phyloP scores from a whole-genome alignment of 805 yeast genomes.

The Candida broadrunensis region DNA sequence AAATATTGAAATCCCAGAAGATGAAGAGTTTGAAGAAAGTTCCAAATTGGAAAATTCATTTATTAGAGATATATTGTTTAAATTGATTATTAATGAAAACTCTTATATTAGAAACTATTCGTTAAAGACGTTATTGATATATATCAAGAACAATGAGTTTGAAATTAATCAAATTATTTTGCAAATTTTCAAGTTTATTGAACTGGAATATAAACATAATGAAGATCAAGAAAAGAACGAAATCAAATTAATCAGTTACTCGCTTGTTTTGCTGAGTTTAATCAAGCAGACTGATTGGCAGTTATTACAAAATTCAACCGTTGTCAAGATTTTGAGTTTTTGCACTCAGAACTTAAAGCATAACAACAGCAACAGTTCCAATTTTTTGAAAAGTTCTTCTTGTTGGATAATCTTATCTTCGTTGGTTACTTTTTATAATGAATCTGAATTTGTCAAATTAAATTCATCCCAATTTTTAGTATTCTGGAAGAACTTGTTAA shows the following conservation, averaged over 20 bases:
- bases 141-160: conserved; percentile 25
- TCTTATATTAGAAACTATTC: conserved; percentile 35
- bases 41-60: conserved; percentile 17
- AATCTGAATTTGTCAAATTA: conserved; percentile 40
- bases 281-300: conserved; percentile 34
- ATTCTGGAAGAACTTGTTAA: conserved; percentile 43
- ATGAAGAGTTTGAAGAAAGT: conserved; percentile 18
- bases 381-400: conserved; percentile 23
- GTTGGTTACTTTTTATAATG: conserved; percentile 36
- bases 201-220: conserved; percentile 21
- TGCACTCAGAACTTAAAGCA: conserved; percentile 45
- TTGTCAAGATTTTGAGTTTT: conserved; percentile 41
- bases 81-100: conserved; percentile 29
- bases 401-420: conserved; percentile 44
- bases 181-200: conserved; percentile 26
- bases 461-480: conserved; percentile 43
- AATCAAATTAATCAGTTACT: conserved; percentile 27
- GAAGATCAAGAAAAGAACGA: conserved; percentile 2
- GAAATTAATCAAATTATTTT: conserved; percentile 35
- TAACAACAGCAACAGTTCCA: conserved; percentile 19
- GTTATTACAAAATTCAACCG: conserved; percentile 35
- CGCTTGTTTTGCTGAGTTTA: conserved; percentile 34
- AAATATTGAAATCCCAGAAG: conserved; percentile 5
- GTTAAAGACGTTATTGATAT: conserved; percentile 26
- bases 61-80: conserved; percentile 26